A percentile compares a stretch with the other conserved stretches of the same genome.
Evolutionary conservation across 192 early-diverging fungal genomes (phyloP).

Genomic region (Entomortierella parvispora): DNA sequence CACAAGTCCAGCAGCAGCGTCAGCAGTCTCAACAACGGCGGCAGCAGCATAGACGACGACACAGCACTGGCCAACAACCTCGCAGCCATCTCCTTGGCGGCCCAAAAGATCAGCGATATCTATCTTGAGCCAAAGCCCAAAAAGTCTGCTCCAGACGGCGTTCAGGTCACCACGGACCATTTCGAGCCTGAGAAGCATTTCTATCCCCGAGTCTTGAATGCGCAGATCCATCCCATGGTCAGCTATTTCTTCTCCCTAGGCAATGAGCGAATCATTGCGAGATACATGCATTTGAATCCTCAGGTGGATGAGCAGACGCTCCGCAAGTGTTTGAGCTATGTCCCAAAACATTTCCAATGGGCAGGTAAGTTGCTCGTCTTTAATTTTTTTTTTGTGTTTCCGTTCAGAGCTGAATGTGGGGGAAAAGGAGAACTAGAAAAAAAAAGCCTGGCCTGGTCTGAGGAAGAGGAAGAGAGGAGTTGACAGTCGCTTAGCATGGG

Average conservation of each 20-base stretch:
- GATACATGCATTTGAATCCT: slow-evolving; percentile 89
- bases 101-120: slow-evolving; percentile 53
- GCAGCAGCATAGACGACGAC: slow-evolving; percentile 29
- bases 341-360: slow-evolving; percentile 86
- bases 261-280: slow-evolving; percentile 88
- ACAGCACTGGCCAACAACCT: slow-evolving; percentile 37
- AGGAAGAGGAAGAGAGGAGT: slow-evolving; percentile 7
- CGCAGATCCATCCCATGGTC: slow-evolving; percentile 88
- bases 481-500: too few relatives aligned
- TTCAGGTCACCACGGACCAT: slow-evolving; percentile 38
- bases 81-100: slow-evolving; percentile 43
- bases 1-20: not conserved
- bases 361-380: slow-evolving; percentile 62
- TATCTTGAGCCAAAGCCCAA: slow-evolving; percentile 48
- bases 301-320: slow-evolving; percentile 75
- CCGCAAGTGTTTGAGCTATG: slow-evolving; percentile 69
- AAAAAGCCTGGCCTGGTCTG: too few relatives aligned
- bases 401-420: too few relatives aligned
- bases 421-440: not conserved
- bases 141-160: slow-evolving; percentile 28
- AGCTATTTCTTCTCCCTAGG: slow-evolving; percentile 86
- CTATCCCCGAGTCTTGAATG: slow-evolving; percentile 90
- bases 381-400: not conserved
- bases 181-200: slow-evolving; percentile 89
- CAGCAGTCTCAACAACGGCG: slow-evolving; percentile 9